Conservation (phyloP, 495 filamentous ascomycete species). For the Mycothermus thermophilus region DNA sequence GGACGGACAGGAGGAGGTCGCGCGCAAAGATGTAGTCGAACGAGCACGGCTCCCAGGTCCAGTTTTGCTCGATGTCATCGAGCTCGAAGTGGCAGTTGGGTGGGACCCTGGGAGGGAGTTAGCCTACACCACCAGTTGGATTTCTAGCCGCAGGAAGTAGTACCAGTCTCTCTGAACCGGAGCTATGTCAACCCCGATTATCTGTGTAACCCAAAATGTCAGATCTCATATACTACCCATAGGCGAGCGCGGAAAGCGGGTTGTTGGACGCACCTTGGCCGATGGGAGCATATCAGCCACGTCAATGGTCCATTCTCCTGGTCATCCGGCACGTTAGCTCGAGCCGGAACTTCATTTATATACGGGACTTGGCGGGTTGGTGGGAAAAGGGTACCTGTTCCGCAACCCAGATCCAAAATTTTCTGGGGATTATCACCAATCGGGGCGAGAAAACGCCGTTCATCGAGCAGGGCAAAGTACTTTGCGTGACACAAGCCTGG, state of each 20-base stretch:
- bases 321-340: no score
- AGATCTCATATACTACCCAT: neutral
- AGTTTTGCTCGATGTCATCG: slow-evolving; percentile 35
- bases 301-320: slow-evolving; percentile 24
- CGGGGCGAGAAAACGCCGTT: slow-evolving; percentile 44
- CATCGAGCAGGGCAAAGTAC: slow-evolving; percentile 20
- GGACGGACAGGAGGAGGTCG: slow-evolving; percentile 28
- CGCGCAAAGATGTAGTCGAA: slow-evolving; percentile 39
- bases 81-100: slow-evolving; percentile 35
- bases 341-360: no score
- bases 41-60: slow-evolving; percentile 26
- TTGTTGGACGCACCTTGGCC: slow-evolving; percentile 31
- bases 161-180: slow-evolving; percentile 4
- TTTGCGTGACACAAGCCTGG: slow-evolving; percentile 12
- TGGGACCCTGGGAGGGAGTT: slow-evolving; percentile 24
- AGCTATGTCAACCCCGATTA: slow-evolving; percentile 3
- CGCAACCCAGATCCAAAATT: slow-evolving; percentile 43
- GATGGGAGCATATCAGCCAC: slow-evolving; percentile 37
- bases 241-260: no score
- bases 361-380: no score
- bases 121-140: no score
- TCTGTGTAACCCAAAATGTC: neutral
- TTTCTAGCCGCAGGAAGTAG: no score
- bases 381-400: no score
- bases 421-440: slow-evolving; percentile 27